Evolutionary conservation across 306 rosid species (phyloP).

Genomic region (Citrullus colocynthis): DNA sequence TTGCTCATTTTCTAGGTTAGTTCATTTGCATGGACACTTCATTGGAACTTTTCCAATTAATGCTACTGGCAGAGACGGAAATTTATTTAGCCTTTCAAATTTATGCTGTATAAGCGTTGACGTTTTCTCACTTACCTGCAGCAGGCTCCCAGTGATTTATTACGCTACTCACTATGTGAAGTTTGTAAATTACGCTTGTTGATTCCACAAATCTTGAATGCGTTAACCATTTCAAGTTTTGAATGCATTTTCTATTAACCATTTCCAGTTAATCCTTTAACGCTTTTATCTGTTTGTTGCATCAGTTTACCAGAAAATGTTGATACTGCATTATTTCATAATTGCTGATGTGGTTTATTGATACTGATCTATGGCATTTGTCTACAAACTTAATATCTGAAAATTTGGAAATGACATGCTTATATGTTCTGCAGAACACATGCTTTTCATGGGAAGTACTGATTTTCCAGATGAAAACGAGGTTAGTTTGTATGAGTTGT

Average conservation of each 20-base stretch:
- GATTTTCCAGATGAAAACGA: slow-evolving; percentile 95
- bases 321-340: background rate
- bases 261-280: background rate
- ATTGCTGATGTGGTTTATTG: background rate
- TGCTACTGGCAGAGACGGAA: background rate
- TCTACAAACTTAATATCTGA: background rate
- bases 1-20: slow-evolving; percentile 87
- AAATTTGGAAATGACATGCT: background rate
- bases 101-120: background rate
- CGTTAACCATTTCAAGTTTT: background rate
- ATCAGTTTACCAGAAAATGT: background rate
- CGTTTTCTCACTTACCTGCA: background rate
- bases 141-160: background rate
- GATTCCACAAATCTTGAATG: background rate
- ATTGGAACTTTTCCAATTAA: background rate
- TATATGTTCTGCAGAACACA: slow-evolving; percentile 62
- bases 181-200: background rate
- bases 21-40: background rate
- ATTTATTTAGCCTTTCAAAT: background rate
- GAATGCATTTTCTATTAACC: background rate
- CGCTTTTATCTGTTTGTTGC: background rate
- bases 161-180: background rate
- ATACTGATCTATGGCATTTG: background rate
- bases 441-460: slow-evolving; percentile 98
- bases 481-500: slow-evolving; percentile 37